Conservation (phyloP, 2,329 filamentous ascomycete genomes). For the Harringtonia lauricola region DNA sequence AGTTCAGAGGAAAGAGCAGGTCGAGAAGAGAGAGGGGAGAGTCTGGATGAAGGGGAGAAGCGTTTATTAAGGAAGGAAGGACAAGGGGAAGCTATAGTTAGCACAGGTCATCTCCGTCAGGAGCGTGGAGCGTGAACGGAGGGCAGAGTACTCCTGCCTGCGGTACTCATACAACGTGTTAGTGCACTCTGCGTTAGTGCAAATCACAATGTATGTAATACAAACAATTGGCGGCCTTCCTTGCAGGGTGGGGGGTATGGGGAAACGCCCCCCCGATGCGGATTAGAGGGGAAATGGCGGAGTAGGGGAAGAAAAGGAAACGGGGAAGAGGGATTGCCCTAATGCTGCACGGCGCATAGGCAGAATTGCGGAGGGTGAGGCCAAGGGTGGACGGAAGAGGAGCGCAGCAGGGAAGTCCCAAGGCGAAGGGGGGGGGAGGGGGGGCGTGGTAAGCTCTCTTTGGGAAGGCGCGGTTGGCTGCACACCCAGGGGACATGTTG, state of each 20-base stretch:
- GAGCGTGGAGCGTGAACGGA: not conserved
- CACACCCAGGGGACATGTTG: too few species aligned
- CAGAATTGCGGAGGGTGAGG: slow-evolving; percentile 4
- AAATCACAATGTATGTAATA: slow-evolving; percentile 2
- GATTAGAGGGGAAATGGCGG: slow-evolving; percentile 4
- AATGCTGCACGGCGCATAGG: not conserved
- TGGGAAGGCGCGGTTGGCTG: too few species aligned
- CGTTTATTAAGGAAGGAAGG: slow-evolving; percentile 4
- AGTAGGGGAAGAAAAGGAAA: slow-evolving; percentile 9
- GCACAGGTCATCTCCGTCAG: not conserved
- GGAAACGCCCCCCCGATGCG: not conserved
- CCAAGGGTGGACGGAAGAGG: not conserved
- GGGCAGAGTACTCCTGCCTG: not conserved
- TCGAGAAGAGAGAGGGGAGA: not conserved
- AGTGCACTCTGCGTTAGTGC: not conserved
- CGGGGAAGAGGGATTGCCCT: slow-evolving; percentile 4
- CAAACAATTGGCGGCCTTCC: not conserved
- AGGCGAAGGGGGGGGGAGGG: slow-evolving; percentile 1
- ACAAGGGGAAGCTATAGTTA: slow-evolving; percentile 6
- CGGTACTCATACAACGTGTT: not conserved
- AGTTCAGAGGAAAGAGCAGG: not conserved
- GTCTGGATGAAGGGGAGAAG: slow-evolving; percentile 8
- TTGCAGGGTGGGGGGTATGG: slow-evolving; percentile 1
- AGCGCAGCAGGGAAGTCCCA: slow-evolving; percentile 6
- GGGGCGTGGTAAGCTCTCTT: too few species aligned